Percentiles rank a stretch among this genome's conserved stretches.
These are phyloP conservation scores for Leptographium radiaticola DNA, from an alignment of 2,329 filamentous ascomycete genomes.

Conservation along the genomic window DNA sequence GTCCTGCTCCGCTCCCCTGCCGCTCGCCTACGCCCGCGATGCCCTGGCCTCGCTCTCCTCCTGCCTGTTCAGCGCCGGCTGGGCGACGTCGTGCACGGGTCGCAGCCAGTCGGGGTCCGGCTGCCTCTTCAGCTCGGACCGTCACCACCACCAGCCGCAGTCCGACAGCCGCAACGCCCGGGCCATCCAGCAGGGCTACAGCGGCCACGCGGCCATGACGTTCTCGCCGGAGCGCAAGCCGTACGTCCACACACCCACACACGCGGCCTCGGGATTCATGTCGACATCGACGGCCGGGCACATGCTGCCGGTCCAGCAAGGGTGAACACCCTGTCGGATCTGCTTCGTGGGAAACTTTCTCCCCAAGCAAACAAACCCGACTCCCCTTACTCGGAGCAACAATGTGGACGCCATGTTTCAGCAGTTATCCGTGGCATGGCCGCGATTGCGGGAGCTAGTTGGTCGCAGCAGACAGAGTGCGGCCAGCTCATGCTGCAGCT, in stretches of 20 bases:
- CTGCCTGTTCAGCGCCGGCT: neutral
- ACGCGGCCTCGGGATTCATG: conserved; percentile 28
- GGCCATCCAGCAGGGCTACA: neutral
- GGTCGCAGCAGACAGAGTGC: neutral
- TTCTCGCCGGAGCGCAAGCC: conserved; percentile 7
- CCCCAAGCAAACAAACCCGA: no score
- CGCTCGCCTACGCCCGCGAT: neutral
- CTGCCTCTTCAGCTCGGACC: neutral
- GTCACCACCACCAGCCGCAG: neutral
- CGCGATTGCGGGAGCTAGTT: neutral
- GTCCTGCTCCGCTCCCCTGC: neutral
- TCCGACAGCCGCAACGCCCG: neutral
- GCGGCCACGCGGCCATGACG: neutral
- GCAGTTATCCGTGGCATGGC: neutral
- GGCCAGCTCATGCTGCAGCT: neutral
- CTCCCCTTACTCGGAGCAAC: neutral
- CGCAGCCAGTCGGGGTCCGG: neutral
- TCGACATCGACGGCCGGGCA: conserved; percentile 26
- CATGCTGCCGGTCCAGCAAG: conserved; percentile 13
- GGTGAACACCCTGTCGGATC: neutral
- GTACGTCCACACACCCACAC: conserved; percentile 22
- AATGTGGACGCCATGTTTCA: neutral
- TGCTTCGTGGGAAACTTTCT: no score
- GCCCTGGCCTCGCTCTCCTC: neutral
- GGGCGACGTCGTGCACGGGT: neutral